Percentiles rank a stretch among this genome's conserved stretches.
phyloP scores from a whole-genome alignment of 176 grass and related monocot genomes.

The Musa schizocarpa region DNA sequence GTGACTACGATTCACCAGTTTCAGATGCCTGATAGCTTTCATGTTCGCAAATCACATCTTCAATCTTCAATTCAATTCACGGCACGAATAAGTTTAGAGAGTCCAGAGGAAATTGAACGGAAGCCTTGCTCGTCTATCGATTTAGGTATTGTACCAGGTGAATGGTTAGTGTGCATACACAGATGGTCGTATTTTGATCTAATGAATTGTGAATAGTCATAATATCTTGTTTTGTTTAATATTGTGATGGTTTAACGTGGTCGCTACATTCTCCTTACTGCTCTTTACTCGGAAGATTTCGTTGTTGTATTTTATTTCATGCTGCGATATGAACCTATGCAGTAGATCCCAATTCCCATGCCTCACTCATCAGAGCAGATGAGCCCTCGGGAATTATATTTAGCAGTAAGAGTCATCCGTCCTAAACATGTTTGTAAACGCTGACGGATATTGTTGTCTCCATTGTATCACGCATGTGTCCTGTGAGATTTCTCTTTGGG shows the following conservation, averaged over 20 bases:
- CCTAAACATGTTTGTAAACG: too few relatives aligned
- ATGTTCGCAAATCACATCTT: neutral
- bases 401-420: too few relatives aligned
- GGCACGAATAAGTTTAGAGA: slow-evolving; percentile 20
- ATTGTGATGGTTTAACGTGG: neutral
- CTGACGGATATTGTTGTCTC: too few relatives aligned
- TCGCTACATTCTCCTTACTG: neutral
- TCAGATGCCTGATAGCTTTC: slow-evolving; percentile 19
- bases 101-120: slow-evolving; percentile 6
- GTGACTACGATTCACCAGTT: slow-evolving; percentile 12
- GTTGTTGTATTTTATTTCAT: too few relatives aligned
- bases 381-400: too few relatives aligned
- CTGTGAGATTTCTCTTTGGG: too few relatives aligned
- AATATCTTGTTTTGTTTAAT: neutral
- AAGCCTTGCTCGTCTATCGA: slow-evolving; percentile 19
- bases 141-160: slow-evolving; percentile 13
- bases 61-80: neutral
- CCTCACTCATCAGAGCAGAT: too few relatives aligned
- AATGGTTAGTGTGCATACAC: slow-evolving; percentile 30
- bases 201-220: slow-evolving; percentile 7
- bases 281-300: neutral
- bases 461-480: too few relatives aligned
- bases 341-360: too few relatives aligned
- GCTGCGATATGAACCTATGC: too few relatives aligned
- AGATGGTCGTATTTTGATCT: neutral